phyloP scores from a whole-genome alignment of 805 yeast species.

The Candida chauliodis region DNA sequence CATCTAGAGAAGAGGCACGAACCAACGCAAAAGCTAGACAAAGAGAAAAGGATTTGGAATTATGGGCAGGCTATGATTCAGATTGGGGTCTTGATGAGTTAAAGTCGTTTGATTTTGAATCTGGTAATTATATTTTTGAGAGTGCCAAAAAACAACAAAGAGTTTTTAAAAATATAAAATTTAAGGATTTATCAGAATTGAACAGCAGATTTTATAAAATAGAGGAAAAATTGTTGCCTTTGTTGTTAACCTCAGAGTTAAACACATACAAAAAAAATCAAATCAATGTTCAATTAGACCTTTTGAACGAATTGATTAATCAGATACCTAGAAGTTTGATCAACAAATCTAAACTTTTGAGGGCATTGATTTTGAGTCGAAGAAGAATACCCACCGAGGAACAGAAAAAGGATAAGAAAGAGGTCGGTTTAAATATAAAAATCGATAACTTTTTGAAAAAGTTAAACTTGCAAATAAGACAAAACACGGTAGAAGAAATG shows the following conservation, averaged over 20 bases:
- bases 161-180: slow-evolving; percentile 23
- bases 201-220: slow-evolving; percentile 13
- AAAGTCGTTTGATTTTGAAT: slow-evolving; percentile 17
- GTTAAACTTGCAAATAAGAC: slow-evolving; percentile 14
- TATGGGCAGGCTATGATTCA: slow-evolving; percentile 23
- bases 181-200: slow-evolving; percentile 13
- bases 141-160: slow-evolving; percentile 25
- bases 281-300: slow-evolving; percentile 13
- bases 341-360: slow-evolving; percentile 26
- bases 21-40: slow-evolving; percentile 11
- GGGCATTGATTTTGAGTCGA: slow-evolving; percentile 27
- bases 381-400: slow-evolving; percentile 16
- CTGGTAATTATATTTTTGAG: slow-evolving; percentile 35
- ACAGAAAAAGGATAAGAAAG: slow-evolving; percentile 11
- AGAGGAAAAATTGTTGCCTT: slow-evolving; percentile 8
- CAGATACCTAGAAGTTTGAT: slow-evolving; percentile 29
- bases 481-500: slow-evolving; percentile 7
- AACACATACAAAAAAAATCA: slow-evolving; percentile 13
- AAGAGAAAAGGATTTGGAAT: slow-evolving; percentile 14
- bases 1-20: slow-evolving; percentile 7
- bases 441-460: slow-evolving; percentile 20
- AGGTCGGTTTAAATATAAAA: slow-evolving; percentile 17
- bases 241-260: slow-evolving; percentile 11
- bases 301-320: slow-evolving; percentile 14
- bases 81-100: slow-evolving; percentile 46